Percentiles rank a stretch among this genome's conserved stretches.
phyloP scores from a whole-genome alignment of 768 basidiomycete genomes.

The Lepiota subincarnata region DNA sequence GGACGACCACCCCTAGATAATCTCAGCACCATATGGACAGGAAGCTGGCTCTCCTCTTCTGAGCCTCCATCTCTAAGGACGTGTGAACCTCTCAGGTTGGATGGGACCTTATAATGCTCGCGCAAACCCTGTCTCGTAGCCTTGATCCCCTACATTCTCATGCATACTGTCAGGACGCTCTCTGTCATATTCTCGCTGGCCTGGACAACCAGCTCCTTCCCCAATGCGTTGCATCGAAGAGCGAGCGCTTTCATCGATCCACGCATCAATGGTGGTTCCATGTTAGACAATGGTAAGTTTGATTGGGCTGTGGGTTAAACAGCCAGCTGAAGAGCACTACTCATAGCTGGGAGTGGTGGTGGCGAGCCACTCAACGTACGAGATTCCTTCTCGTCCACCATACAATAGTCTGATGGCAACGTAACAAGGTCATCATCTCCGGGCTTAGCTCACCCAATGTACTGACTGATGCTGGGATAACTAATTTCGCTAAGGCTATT shows the following conservation, averaged over 20 bases:
- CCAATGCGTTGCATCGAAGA: constrained; percentile 14
- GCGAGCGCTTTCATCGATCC: constrained; percentile 42
- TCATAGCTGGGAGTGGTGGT: constrained; percentile 26
- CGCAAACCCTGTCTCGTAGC: not conserved
- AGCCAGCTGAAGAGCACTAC: not conserved
- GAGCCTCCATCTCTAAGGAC: not conserved
- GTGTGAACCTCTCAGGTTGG: not conserved
- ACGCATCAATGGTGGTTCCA: constrained; percentile 47
- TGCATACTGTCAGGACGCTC: not conserved
- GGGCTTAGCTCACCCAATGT: constrained; percentile 54
- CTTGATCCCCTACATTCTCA: not conserved
- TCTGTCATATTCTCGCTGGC: not conserved
- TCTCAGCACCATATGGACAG: constrained; percentile 4
- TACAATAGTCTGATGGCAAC: not conserved
- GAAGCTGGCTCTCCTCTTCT: not conserved
- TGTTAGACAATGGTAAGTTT: constrained; percentile 53
- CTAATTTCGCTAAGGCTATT: constrained; percentile 58
- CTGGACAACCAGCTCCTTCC: constrained; percentile 2
- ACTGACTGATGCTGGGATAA: constrained; percentile 49
- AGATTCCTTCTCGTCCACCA: constrained; percentile 36
- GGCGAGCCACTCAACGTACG: constrained; percentile 80
- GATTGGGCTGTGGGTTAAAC: not conserved
- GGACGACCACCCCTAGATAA: not conserved
- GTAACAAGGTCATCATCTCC: constrained; percentile 55
- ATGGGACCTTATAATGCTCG: not conserved